A percentile compares a stretch with the other conserved stretches of the same genome.
Conservation (phyloP, 371 early-diverging fungal genomes). For the Phascolomyces articulosus region DNA sequence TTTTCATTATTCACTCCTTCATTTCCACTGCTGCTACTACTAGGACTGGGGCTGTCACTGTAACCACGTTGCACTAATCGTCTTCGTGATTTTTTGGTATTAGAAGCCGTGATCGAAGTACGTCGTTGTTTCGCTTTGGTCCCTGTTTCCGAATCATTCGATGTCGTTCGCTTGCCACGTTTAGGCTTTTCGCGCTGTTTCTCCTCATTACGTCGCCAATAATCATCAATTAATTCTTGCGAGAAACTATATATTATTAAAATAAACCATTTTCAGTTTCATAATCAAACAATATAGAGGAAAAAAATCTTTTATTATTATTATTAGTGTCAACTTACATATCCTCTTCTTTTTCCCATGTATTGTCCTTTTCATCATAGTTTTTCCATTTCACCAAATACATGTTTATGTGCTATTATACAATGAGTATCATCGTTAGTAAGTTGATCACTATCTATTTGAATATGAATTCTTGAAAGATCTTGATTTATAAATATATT, state of each 20-base stretch:
- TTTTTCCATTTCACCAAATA: slow-evolving; percentile 41
- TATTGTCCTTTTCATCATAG: slow-evolving; percentile 24
- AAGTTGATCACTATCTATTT: not conserved
- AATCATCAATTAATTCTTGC: slow-evolving; percentile 3
- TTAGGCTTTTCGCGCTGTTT: not conserved
- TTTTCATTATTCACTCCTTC: not conserved
- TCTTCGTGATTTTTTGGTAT: not conserved
- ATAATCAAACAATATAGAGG: too few species aligned
- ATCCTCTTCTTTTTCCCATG: slow-evolving; percentile 36
- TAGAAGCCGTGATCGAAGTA: too few species aligned
- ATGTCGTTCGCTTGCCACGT: not conserved
- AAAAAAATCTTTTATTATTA: not conserved
- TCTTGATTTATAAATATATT: not conserved
- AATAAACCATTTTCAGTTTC: not conserved
- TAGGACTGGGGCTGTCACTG: not conserved
- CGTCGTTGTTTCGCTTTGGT: not conserved
- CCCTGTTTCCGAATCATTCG: too few species aligned
- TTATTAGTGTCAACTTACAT: too few species aligned
- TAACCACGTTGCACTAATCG: not conserved
- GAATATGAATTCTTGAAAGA: not conserved
- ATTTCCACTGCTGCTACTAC: not conserved
- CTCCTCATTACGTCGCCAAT: slow-evolving; percentile 1
- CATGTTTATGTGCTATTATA: slow-evolving; percentile 16
- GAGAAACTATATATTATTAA: not conserved
- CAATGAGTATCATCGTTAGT: too few species aligned